These are phyloP conservation scores for Zelopaecilomyces penicillatus DNA, from an alignment of 2,329 filamentous ascomycete genomes.

Conservation along the genomic window DNA sequence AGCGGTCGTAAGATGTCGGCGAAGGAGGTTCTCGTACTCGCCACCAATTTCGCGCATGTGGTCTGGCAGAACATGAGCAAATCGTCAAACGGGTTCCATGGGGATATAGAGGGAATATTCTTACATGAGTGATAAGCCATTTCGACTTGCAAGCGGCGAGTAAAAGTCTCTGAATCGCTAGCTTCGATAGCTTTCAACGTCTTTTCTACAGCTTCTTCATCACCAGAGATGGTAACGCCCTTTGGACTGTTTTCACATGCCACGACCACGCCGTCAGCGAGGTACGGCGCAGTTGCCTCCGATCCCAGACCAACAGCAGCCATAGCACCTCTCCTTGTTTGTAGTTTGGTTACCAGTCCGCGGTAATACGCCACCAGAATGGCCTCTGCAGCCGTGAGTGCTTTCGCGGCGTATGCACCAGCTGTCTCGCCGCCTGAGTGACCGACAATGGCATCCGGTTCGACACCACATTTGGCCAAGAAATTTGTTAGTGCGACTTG, in stretches of 20 bases:
- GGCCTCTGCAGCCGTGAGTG: slow-evolving; percentile 31
- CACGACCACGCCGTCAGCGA: slow-evolving; percentile 1
- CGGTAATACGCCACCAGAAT: slow-evolving; percentile 39
- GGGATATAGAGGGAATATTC: not conserved
- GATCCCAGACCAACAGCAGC: slow-evolving; percentile 3
- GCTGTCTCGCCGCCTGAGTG: slow-evolving; percentile 36
- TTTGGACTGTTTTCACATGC: slow-evolving; percentile 6
- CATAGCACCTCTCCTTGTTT: slow-evolving; percentile 2
- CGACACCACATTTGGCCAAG: slow-evolving; percentile 29
- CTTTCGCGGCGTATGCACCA: slow-evolving; percentile 32
- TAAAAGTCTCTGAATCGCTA: not conserved
- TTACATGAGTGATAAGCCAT: slow-evolving; percentile 28
- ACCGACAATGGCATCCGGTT: slow-evolving; percentile 26
- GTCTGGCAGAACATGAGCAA: slow-evolving; percentile 23
- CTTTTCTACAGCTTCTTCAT: not conserved
- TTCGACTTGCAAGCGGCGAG: not conserved
- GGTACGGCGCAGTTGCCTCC: not conserved
- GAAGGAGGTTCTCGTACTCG: not conserved
- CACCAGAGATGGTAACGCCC: slow-evolving; percentile 4
- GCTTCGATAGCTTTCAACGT: not conserved
- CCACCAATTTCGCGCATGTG: slow-evolving; percentile 6
- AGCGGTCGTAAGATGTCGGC: not conserved
- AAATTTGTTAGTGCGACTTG: slow-evolving; percentile 35
- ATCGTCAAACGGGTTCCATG: slow-evolving; percentile 33
- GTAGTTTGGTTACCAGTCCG: slow-evolving; percentile 16